Percentiles rank a stretch among this genome's conserved stretches.
These are phyloP conservation scores for Fusarium anthophilum DNA, from an alignment of 2,329 filamentous ascomycete genomes.

Conservation along the genomic window DNA sequence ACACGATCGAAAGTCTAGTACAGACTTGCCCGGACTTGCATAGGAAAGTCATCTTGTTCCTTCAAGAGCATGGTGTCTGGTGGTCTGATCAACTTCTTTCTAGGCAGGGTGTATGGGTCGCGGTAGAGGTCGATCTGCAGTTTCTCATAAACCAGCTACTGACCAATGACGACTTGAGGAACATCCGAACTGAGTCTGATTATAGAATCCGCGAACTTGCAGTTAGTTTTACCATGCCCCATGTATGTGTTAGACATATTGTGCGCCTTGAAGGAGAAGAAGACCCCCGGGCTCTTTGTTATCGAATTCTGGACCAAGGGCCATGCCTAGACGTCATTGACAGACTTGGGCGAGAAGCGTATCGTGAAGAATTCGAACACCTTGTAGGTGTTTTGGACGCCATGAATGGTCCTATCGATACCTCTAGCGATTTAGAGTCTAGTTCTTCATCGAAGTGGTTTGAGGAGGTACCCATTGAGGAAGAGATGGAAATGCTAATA, in stretches of 20 bases:
- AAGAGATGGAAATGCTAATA: not conserved
- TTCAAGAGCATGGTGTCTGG: fast-evolving
- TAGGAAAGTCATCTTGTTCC: fast-evolving
- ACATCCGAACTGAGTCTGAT: fast-evolving
- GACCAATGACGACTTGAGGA: fast-evolving
- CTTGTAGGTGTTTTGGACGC: fast-evolving
- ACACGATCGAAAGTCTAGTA: fast-evolving
- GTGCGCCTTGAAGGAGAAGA: fast-evolving
- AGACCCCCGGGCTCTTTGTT: fast-evolving
- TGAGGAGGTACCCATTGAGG: fast-evolving
- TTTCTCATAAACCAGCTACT: not conserved
- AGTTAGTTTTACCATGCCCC: fast-evolving
- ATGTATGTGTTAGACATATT: not conserved
- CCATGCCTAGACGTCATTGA: not conserved
- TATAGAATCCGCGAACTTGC: fast-evolving
- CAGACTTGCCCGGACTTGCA: not conserved
- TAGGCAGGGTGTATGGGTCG: fast-evolving
- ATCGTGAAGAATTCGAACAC: too few species aligned
- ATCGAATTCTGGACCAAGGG: fast-evolving
- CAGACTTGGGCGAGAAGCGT: too few species aligned
- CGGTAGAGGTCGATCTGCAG: not conserved
- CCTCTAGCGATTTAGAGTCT: fast-evolving
- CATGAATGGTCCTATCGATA: fast-evolving
- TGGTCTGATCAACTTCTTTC: fast-evolving
- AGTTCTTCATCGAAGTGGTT: fast-evolving